Base-by-base conservation (phyloP, 169 alveolate genomes). In the Cryptosporidium muris region DNA sequence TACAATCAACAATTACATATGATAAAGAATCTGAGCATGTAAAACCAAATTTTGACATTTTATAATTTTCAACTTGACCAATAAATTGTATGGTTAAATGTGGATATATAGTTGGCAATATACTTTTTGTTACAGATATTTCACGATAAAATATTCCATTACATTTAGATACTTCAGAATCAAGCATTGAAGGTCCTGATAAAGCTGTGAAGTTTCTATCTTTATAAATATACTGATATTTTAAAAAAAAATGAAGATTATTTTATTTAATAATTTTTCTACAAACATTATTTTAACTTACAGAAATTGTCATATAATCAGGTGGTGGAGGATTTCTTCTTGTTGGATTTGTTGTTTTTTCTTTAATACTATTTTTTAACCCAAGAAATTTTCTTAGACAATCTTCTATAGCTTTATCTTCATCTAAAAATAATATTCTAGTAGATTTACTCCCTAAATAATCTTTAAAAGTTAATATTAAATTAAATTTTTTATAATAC, bases 71-170 rank as follows among this genome's bases (percentile, higher is more conserved):
- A 6, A 74, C 85, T 51, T 74, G 85, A 1, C 64, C 85, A 40
- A 74, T 74, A 45, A 56, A 74, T 38, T 74, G 85, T n/a, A 74
- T 74, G 38, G 85, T 58, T n/a, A 74, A 58, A 12, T 74, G 60
- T n/a, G 85, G 85, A 74, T 74, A 74, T 43, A 74, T 74, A 4
- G 85, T 74, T 16, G 85, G 85, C 1, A 74, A 64, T 5, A 74
- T 48, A 16, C 85, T 74, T 54, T 48, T 74, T 16, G 85, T 74
- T 60, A 74, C 16, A 47, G 62, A 58, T 37, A 74, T 58, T 34
- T 74, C 64, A 12, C 54, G 60, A 43, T 68, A 66, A 58, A 58
- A 74, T 37, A 58, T 66, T 8, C 85, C 42, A 34, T 5, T 62
- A n/a, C 85, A 74, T 16, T 16, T 60, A 8, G 54, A 54, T 43